Base-by-base conservation (phyloP, 345 rosid species). In the Aethionema arabicum region DNA sequence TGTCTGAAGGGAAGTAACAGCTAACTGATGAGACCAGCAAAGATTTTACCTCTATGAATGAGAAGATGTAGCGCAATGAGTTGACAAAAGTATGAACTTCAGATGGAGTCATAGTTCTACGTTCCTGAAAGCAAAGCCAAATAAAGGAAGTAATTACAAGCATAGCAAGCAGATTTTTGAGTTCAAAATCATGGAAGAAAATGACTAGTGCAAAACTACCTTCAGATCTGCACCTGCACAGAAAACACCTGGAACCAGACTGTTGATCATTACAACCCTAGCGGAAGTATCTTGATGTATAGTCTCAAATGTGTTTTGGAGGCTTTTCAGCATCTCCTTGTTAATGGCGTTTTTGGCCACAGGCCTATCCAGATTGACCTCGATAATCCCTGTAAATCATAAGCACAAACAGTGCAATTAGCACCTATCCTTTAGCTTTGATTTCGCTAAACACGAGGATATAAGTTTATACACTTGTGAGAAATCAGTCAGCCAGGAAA, bases 171-270 rank as follows among this genome's bases (percentile, higher is more conserved):
- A 53, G 7, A 11, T 61, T n/a, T 2, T n/a, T 2, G 33, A 9
- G 11, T 3, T 41, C 14, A 52, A 45, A 8, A 31, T 32, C 41
- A 12, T 9, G 2, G 16, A 57, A 44, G 49, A 36, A 37, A 15
- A 56, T 4, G 48, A 14, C 3, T 0, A 35, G 6, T 30, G 41
- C n/a, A 16, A 51, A n/a, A 38, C 29, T 65, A 72, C 76, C 97
- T 89, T 92, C 46, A 92, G 78, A 82, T 92, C 97, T 63, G 97
- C 98, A 11, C 98, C 98, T 29, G 97, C 95, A 45, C 97, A 92
- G 73, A 92, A 92, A 45, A 76, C 82, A 30, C 79, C 81, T 4
- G 97, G 95, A 70, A 87, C 90, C 27, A 82, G 73, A 61, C 98
- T 92, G 59, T 63, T 68, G 31, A 89, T 77, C 84, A 89, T 51